Percentiles rank a stretch among this genome's conserved stretches.
Evolutionary conservation across 2,329 filamentous ascomycete species (phyloP).

Genomic region (Alternaria sp.): DNA sequence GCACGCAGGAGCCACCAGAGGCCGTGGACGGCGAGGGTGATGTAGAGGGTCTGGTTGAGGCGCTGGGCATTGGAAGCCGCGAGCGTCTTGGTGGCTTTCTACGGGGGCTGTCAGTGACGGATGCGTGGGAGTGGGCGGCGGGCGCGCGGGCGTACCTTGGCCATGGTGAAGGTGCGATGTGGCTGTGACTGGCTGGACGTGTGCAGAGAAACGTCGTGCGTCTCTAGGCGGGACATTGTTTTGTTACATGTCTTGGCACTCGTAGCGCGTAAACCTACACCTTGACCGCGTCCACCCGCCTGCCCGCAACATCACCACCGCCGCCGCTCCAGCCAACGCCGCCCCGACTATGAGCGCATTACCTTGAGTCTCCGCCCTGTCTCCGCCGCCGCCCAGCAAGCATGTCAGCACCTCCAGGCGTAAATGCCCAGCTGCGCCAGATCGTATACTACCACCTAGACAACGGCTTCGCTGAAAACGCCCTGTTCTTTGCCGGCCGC

Average conservation of each 20-base stretch:
- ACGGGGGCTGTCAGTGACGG: conserved; percentile 37
- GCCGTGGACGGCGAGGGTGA: conserved; percentile 72
- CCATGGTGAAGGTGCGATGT: conserved; percentile 7
- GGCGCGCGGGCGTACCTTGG: conserved; percentile 1
- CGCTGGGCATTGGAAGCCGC: conserved; percentile 80
- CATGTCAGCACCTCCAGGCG: conserved; percentile 65
- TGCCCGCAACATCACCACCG: conserved; percentile 9
- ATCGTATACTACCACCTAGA: conserved; percentile 80
- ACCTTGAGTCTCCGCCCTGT: conserved; percentile 14
- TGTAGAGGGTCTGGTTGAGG: conserved; percentile 82
- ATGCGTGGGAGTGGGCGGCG: not conserved
- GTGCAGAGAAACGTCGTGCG: not conserved
- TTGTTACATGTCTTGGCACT: conserved; percentile 1
- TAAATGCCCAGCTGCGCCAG: conserved; percentile 67
- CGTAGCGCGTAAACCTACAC: conserved; percentile 8
- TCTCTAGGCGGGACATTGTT: not conserved
- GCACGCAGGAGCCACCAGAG: conserved; percentile 77
- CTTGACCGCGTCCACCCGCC: conserved; percentile 9
- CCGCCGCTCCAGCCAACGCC: not conserved
- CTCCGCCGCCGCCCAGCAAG: conserved; percentile 7
- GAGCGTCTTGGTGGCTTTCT: conserved; percentile 64
- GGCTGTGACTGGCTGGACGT: not conserved
- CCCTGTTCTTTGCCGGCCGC: conserved; percentile 90
- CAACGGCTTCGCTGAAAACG: conserved; percentile 86
- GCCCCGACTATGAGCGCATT: conserved; percentile 9